Percentiles rank a stretch among this genome's conserved stretches.
These are phyloP conservation scores for Coemansia reversa DNA, from an alignment of 192 early-diverging fungal species.

Conservation along the genomic window DNA sequence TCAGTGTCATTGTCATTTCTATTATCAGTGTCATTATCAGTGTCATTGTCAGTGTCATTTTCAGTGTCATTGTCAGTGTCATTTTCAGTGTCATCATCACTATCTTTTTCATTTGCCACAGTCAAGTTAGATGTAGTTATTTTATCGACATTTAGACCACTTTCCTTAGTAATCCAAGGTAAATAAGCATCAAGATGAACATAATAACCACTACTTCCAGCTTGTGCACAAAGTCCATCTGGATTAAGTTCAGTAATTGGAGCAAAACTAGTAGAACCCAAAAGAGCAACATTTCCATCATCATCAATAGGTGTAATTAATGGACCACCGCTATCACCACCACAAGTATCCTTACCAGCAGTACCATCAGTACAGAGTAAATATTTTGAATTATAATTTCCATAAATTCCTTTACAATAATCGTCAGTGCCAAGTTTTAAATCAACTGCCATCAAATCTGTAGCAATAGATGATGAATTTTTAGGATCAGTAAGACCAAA, in stretches of 20 bases:
- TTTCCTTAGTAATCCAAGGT: slow-evolving; percentile 26
- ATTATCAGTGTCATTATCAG: too few species aligned
- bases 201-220: slow-evolving; percentile 31
- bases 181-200: slow-evolving; percentile 30
- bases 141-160: slow-evolving; percentile 8
- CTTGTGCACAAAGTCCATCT: slow-evolving; percentile 32
- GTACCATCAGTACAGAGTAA: slow-evolving; percentile 44
- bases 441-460: slow-evolving; percentile 25
- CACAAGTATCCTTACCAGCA: slow-evolving; percentile 45
- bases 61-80: too few species aligned
- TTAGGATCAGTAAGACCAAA: slow-evolving; percentile 32
- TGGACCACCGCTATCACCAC: slow-evolving; percentile 52
- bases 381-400: slow-evolving; percentile 8
- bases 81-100: neutral
- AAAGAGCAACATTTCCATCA: slow-evolving; percentile 3
- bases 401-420: slow-evolving; percentile 17
- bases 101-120: neutral
- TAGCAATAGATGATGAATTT: slow-evolving; percentile 2
- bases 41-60: too few species aligned
- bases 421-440: slow-evolving; percentile 15
- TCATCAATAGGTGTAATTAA: slow-evolving; percentile 14
- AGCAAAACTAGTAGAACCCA: slow-evolving; percentile 36
- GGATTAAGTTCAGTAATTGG: slow-evolving; percentile 27
- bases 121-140: slow-evolving; percentile 5
- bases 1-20: too few species aligned